phyloP scores from a whole-genome alignment of 768 basidiomycete genomes.

The Psilocybe cubensis region DNA sequence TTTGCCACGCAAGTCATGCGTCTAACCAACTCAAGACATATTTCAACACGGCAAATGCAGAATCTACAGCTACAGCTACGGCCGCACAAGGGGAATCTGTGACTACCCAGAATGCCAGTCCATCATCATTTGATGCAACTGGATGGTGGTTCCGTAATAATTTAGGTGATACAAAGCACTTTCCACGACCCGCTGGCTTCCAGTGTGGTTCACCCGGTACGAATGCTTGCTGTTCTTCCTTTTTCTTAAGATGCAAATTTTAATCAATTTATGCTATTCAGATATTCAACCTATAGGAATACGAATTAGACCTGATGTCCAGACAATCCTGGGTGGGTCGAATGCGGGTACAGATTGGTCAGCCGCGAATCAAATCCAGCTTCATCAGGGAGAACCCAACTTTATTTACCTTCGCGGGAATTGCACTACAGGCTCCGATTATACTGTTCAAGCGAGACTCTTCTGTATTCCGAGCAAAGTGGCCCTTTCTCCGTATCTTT shows the following conservation, averaged over 20 bases:
- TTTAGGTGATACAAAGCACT: neutral
- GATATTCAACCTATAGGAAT: neutral
- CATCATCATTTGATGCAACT: neutral
- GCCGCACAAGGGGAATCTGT: no score
- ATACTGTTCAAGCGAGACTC: neutral
- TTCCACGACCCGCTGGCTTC: neutral
- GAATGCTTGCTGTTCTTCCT: no score
- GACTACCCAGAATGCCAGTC: neutral
- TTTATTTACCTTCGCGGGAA: constrained; percentile 1
- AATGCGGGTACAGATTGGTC: neutral
- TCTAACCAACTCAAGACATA: neutral
- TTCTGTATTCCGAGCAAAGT: neutral
- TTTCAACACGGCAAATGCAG: neutral
- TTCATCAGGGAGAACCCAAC: neutral
- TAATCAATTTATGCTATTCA: neutral
- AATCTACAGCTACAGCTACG: no score
- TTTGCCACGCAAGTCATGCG: neutral
- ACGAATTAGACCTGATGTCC: neutral
- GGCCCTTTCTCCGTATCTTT: neutral
- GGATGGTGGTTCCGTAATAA: constrained; percentile 1
- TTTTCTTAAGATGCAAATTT: no score
- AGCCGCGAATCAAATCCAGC: neutral
- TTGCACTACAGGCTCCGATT: neutral
- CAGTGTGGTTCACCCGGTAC: neutral
- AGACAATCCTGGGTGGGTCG: neutral